A percentile compares a stretch with the other conserved stretches of the same genome.
Evolutionary conservation across 2,329 filamentous ascomycete species (phyloP).

Genomic region (Colletotrichum tofieldiae): DNA sequence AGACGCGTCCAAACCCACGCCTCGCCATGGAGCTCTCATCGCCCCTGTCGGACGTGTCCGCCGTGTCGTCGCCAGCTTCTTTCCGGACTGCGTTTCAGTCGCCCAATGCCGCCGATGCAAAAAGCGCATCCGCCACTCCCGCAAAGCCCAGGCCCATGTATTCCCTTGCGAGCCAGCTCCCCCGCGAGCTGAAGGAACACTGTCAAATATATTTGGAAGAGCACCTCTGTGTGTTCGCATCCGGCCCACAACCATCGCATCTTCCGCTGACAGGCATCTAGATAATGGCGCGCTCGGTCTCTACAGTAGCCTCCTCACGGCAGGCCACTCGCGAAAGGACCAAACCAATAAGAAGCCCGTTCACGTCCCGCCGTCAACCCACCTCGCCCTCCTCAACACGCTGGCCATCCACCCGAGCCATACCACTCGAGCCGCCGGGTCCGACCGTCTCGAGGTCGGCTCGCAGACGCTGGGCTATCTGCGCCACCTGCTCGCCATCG

Average conservation of each 20-base stretch:
- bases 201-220: constrained; percentile 84
- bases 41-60: constrained; percentile 11
- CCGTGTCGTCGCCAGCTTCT: constrained; percentile 31
- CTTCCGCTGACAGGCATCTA: constrained; percentile 6
- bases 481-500: constrained; percentile 73
- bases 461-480: constrained; percentile 80
- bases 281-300: constrained; percentile 40
- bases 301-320: constrained; percentile 69
- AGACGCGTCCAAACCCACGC: constrained; percentile 37
- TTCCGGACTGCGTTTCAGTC: constrained; percentile 38
- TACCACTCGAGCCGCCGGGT: constrained; percentile 79
- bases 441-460: constrained; percentile 74
- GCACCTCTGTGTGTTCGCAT: constrained; percentile 71
- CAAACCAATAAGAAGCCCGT: constrained; percentile 59
- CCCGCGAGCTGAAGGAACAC: constrained; percentile 76
- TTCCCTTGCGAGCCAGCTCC: constrained; percentile 64
- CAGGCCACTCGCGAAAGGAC: constrained; percentile 59
- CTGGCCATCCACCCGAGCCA: constrained; percentile 86
- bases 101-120: constrained; percentile 10
- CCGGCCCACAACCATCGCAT: background rate
- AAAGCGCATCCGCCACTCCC: background rate
- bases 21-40: constrained; percentile 14
- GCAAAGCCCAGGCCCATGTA: constrained; percentile 1
- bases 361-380: constrained; percentile 78
- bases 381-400: constrained; percentile 84